Percentiles rank a stretch among this genome's conserved stretches.
Conservation (phyloP, 192 early-diverging fungal species). For the Gaertneriomyces semiglobifer region DNA sequence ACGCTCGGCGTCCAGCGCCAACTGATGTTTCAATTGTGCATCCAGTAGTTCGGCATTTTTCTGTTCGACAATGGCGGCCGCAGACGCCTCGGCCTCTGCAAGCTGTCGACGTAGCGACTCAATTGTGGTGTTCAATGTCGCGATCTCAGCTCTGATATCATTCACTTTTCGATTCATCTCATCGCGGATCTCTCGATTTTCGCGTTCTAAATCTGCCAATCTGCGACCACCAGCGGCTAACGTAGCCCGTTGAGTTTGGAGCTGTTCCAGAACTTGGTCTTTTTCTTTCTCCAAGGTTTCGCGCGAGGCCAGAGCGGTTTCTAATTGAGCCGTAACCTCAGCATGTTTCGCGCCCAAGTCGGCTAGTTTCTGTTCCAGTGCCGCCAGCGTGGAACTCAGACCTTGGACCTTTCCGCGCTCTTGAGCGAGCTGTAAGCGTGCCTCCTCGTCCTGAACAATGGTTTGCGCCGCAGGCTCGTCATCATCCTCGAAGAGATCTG, state of each 20-base stretch:
- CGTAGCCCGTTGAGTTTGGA: slow-evolving; percentile 11
- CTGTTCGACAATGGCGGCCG: too few relatives aligned
- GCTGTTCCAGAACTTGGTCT: slow-evolving; percentile 14
- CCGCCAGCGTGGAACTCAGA: slow-evolving; percentile 1
- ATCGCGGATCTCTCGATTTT: slow-evolving; percentile 3
- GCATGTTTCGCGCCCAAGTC: background rate
- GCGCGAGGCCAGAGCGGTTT: background rate
- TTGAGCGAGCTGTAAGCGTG: background rate
- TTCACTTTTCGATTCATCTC: background rate
- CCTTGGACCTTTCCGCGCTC: background rate
- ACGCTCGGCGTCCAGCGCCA: too few relatives aligned
- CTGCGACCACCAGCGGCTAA: slow-evolving; percentile 6
- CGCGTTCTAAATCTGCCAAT: slow-evolving; percentile 6
- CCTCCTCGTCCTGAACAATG: background rate
- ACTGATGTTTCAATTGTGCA: too few relatives aligned
- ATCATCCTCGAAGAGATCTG: slow-evolving; percentile 32
- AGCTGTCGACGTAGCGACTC: too few relatives aligned
- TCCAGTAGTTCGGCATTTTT: too few relatives aligned
- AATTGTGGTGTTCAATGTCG: background rate
- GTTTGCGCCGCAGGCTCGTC: slow-evolving; percentile 16
- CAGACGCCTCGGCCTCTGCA: too few relatives aligned
- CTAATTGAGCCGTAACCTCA: background rate
- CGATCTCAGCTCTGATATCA: background rate
- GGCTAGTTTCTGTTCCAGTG: background rate
- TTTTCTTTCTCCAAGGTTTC: slow-evolving; percentile 5